Conservation (phyloP, 768 basidiomycete genomes). For the Pleurotus tuber-regium region DNA sequence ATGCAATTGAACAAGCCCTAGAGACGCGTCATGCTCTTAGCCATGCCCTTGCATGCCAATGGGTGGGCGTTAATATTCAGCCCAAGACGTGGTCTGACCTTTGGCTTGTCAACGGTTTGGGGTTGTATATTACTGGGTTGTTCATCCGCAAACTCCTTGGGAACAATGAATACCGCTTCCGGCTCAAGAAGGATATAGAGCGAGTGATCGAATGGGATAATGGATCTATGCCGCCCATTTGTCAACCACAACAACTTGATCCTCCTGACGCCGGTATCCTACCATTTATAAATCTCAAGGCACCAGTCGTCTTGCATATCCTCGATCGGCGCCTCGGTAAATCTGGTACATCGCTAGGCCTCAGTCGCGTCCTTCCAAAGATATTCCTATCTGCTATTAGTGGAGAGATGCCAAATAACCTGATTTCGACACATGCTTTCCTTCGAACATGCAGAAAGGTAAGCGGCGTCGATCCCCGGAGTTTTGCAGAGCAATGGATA, state of each 20-base stretch:
- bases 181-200: conserved; percentile 95
- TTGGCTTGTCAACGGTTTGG: conserved; percentile 96
- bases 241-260: conserved; percentile 81
- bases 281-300: conserved; percentile 92
- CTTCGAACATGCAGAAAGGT: conserved; percentile 91
- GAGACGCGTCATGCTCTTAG: conserved; percentile 85
- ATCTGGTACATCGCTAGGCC: conserved; percentile 90
- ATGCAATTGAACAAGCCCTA: conserved; percentile 89
- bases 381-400: conserved; percentile 92
- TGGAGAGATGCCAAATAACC: conserved; percentile 83
- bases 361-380: conserved; percentile 93
- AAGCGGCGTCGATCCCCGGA: conserved; percentile 83
- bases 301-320: conserved; percentile 94
- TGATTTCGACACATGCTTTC: conserved; percentile 87
- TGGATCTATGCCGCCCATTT: conserved; percentile 89
- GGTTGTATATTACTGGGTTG: conserved; percentile 85
- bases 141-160: conserved; percentile 87
- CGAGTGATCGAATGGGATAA: conserved; percentile 86
- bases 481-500: conserved; percentile 99
- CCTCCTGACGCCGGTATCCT: conserved; percentile 79
- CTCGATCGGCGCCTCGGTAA: conserved; percentile 92
- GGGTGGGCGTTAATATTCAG: conserved; percentile 95
- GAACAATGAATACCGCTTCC: conserved; percentile 95
- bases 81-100: conserved; percentile 91
- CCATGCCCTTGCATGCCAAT: conserved; percentile 92